Conservation (phyloP, 2,329 filamentous ascomycete genomes). For the Ambrosiella cleistominuta region DNA sequence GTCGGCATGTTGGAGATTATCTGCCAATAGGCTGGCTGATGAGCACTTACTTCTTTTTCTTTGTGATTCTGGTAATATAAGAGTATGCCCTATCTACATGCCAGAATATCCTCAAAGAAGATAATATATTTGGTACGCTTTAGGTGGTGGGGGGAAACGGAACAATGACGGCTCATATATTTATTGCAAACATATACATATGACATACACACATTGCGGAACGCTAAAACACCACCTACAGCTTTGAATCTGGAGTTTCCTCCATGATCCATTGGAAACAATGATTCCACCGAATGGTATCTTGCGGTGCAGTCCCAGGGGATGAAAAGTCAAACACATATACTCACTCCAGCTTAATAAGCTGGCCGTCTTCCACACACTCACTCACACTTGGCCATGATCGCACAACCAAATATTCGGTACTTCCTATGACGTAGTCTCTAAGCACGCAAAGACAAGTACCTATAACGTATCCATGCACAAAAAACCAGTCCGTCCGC, state of each 20-base stretch:
- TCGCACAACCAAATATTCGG: neutral
- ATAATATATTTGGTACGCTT: neutral
- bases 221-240: neutral
- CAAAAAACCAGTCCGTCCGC: neutral
- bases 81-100: neutral
- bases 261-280: neutral
- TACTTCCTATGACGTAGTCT: neutral
- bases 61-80: too few relatives aligned
- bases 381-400: too few relatives aligned
- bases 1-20: too few relatives aligned
- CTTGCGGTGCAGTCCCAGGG: neutral
- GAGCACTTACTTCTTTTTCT: too few relatives aligned
- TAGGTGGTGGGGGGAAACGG: neutral
- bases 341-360: neutral
- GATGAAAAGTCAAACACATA: neutral
- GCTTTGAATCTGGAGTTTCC: neutral
- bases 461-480: neutral
- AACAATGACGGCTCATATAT: neutral
- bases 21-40: too few relatives aligned
- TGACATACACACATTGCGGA: too few relatives aligned
- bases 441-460: neutral
- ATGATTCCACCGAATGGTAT: neutral
- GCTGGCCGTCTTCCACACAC: too few relatives aligned
- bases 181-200: too few relatives aligned
- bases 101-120: neutral